Evolutionary conservation across 2,329 filamentous ascomycete species (phyloP).

Genomic region (Xylariaceae sp.): DNA sequence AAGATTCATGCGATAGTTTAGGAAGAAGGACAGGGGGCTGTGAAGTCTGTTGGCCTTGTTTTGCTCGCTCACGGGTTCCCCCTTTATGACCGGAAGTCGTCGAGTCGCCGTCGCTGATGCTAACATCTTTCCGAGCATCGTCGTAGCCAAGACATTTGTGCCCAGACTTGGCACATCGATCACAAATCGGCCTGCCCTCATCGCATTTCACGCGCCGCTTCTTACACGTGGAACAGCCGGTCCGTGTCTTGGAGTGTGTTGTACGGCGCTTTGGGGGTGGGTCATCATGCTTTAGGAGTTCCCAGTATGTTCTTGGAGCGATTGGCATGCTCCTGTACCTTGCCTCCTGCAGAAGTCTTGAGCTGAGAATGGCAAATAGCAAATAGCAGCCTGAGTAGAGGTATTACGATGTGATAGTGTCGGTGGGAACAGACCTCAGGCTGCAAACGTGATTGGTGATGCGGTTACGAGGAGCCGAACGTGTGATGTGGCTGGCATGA

Average conservation of each 20-base stretch:
- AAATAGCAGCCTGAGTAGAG: too few species aligned
- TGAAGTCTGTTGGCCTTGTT: not conserved
- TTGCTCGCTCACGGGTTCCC: too few species aligned
- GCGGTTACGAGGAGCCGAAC: too few species aligned
- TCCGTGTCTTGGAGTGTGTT: constrained; percentile 22
- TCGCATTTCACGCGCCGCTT: constrained; percentile 23
- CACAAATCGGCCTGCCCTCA: constrained; percentile 22
- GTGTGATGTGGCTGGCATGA: too few species aligned
- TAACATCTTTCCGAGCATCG: constrained; percentile 3
- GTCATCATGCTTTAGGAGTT: constrained; percentile 18
- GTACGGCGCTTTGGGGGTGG: constrained; percentile 18
- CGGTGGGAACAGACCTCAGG: too few species aligned
- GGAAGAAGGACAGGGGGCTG: constrained; percentile 8
- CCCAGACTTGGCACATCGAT: constrained; percentile 20
- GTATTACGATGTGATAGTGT: too few species aligned
- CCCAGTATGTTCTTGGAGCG: constrained; percentile 21
- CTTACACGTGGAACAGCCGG: constrained; percentile 25
- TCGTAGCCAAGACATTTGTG: constrained; percentile 20
- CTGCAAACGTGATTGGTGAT: too few species aligned
- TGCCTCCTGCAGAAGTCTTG: not conserved
- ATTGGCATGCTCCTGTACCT: constrained; percentile 17
- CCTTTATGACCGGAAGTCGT: too few species aligned
- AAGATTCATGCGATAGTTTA: constrained; percentile 10
- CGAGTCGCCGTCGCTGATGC: not conserved
- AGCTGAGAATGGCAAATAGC: too few species aligned